A percentile compares a stretch with the other conserved stretches of the same genome.
Evolutionary conservation across 305 asterid genomes (phyloP).

Genomic region (Lippia alba): DNA sequence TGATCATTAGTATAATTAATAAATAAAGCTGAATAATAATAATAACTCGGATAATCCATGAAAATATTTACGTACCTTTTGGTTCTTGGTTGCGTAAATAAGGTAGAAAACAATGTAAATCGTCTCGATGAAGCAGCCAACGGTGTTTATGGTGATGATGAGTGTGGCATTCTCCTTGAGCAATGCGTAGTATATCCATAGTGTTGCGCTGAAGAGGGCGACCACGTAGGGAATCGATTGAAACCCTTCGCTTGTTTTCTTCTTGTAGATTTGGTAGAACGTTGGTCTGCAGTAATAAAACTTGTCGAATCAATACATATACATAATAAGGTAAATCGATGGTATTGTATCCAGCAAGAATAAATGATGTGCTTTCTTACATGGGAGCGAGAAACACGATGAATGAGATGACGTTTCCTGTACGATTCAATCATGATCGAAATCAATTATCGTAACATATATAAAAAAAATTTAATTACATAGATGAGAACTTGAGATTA

Average conservation of each 20-base stretch:
- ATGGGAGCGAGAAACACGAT: constrained; percentile 53
- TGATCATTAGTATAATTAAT: not conserved
- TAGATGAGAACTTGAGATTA: not conserved
- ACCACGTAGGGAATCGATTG: constrained; percentile 57
- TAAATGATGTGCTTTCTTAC: constrained; percentile 32
- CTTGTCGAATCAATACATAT: not conserved
- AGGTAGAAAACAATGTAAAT: constrained; percentile 40
- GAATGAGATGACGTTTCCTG: constrained; percentile 60
- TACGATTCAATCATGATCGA: not conserved
- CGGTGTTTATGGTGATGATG: constrained; percentile 48
- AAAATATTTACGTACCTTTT: constrained; percentile 26
- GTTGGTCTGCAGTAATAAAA: constrained; percentile 46
- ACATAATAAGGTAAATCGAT: not conserved
- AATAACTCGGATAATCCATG: not conserved
- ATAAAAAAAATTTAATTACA: too few species aligned
- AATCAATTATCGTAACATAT: too few species aligned
- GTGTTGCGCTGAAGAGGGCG: constrained; percentile 53
- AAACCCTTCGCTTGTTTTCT: constrained; percentile 56
- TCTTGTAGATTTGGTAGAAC: constrained; percentile 51
- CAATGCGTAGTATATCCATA: constrained; percentile 57
- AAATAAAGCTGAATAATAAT: too few species aligned
- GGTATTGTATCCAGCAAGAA: not conserved
- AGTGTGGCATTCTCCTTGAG: constrained; percentile 45
- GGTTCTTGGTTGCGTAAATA: constrained; percentile 41
- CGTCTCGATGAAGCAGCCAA: constrained; percentile 47